phyloP scores from a whole-genome alignment of 768 basidiomycete genomes.

The Panaeolus cyanescens region DNA sequence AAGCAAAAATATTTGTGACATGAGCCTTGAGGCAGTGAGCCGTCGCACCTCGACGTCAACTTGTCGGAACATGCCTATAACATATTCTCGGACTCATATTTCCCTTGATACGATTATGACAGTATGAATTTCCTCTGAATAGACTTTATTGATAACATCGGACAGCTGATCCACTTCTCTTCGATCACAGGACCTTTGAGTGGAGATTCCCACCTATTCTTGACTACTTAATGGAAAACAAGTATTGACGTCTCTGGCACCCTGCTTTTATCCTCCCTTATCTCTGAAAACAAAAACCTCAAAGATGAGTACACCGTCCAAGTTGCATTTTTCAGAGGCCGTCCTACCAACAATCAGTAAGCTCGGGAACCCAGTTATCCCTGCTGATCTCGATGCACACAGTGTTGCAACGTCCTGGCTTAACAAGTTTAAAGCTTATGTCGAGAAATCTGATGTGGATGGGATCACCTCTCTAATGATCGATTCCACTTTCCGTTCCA shows the following conservation, averaged over 20 bases:
- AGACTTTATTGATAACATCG: not conserved
- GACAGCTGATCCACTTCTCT: not conserved
- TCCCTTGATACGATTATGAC: too few species aligned
- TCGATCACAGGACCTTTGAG: not conserved
- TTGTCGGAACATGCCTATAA: too few species aligned
- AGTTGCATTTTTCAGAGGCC: conserved; percentile 22
- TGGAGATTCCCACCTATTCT: not conserved
- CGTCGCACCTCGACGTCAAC: too few species aligned
- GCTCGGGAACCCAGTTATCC: conserved; percentile 26
- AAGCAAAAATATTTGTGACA: too few species aligned
- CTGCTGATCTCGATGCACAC: conserved; percentile 34
- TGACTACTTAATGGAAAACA: not conserved
- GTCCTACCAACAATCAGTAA: conserved; percentile 29
- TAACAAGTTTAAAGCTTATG: conserved; percentile 32
- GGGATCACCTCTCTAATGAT: conserved; percentile 36
- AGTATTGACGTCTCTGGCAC: not conserved
- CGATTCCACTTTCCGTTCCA: conserved; percentile 26
- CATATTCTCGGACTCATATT: too few species aligned
- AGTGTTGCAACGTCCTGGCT: conserved; percentile 44
- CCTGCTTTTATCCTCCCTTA: not conserved
- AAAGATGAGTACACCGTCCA: not conserved
- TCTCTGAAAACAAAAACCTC: not conserved
- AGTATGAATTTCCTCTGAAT: not conserved
- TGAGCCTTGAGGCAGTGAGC: too few species aligned
- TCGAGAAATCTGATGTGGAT: conserved; percentile 33